Conservation (phyloP, 2,329 filamentous ascomycete species). For the Talaromyces atroroseus region DNA sequence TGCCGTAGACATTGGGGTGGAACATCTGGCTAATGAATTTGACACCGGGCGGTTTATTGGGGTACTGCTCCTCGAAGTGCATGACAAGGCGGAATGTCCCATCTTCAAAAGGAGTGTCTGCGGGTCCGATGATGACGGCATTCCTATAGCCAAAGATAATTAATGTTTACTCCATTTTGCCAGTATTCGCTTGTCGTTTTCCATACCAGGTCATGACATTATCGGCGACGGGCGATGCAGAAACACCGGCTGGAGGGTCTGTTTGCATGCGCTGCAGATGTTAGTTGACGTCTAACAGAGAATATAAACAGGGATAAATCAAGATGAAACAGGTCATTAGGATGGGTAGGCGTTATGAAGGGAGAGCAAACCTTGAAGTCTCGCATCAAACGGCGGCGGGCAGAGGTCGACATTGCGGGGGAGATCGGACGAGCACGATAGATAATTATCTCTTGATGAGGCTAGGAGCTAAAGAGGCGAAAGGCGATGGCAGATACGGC, state of each 20-base stretch:
- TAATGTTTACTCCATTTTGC: conserved; percentile 16
- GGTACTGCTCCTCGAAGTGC: conserved; percentile 99
- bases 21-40: conserved; percentile 99
- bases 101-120: conserved; percentile 96
- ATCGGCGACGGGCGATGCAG: conserved; percentile 80
- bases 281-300: neutral
- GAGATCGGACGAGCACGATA: neutral
- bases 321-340: neutral
- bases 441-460: neutral
- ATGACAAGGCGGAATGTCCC: conserved; percentile 96
- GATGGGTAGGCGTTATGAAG: neutral
- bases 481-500: neutral
- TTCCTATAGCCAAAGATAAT: conserved; percentile 59
- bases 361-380: conserved; percentile 80
- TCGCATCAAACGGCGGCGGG: conserved; percentile 93
- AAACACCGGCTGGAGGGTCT: conserved; percentile 93
- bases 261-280: conserved; percentile 86
- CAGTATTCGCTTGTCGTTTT: neutral
- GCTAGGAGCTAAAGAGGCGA: neutral
- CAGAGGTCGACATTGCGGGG: conserved; percentile 76
- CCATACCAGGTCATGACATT: conserved; percentile 39
- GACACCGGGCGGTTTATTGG: conserved; percentile 94
- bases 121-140: conserved; percentile 93
- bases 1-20: conserved; percentile 96
- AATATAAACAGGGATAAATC: neutral